Percentiles rank a stretch among this genome's conserved stretches.
Evolutionary conservation across 805 yeast genomes (phyloP).

Genomic region (Kodamaea lidongshanica): DNA sequence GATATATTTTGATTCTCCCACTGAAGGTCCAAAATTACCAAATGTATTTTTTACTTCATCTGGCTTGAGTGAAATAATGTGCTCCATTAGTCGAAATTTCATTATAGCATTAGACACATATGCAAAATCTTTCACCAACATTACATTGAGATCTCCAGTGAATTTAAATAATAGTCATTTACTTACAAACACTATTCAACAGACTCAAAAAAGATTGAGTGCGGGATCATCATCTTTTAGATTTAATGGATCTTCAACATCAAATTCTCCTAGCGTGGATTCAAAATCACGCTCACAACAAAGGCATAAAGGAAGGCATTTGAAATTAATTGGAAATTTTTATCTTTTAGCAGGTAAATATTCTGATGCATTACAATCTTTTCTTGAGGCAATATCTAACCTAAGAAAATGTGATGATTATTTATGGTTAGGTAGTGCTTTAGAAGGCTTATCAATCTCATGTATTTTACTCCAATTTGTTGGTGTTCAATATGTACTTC

Average conservation of each 20-base stretch:
- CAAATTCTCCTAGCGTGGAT: constrained; percentile 14
- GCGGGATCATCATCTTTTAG: constrained; percentile 34
- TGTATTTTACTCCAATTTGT: constrained; percentile 54
- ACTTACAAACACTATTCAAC: constrained; percentile 33
- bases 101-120: constrained; percentile 58
- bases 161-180: constrained; percentile 48
- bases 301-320: constrained; percentile 63
- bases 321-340: constrained; percentile 70
- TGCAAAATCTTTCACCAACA: constrained; percentile 69
- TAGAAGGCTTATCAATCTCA: constrained; percentile 76
- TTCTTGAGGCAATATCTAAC: constrained; percentile 63
- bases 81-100: constrained; percentile 65
- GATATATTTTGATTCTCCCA: constrained; percentile 49
- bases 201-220: constrained; percentile 38
- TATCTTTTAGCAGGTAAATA: constrained; percentile 76
- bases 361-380: constrained; percentile 60
- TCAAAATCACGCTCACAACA: constrained; percentile 30
- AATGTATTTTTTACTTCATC: constrained; percentile 22
- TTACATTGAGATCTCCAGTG: constrained; percentile 79
- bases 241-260: constrained; percentile 26
- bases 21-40: constrained; percentile 10
- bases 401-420: constrained; percentile 63
- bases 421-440: constrained; percentile 81
- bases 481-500: constrained; percentile 46
- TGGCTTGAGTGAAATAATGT: constrained; percentile 54